Base-by-base conservation (phyloP, 495 filamentous ascomycete species). In the Collariella sp. region DNA sequence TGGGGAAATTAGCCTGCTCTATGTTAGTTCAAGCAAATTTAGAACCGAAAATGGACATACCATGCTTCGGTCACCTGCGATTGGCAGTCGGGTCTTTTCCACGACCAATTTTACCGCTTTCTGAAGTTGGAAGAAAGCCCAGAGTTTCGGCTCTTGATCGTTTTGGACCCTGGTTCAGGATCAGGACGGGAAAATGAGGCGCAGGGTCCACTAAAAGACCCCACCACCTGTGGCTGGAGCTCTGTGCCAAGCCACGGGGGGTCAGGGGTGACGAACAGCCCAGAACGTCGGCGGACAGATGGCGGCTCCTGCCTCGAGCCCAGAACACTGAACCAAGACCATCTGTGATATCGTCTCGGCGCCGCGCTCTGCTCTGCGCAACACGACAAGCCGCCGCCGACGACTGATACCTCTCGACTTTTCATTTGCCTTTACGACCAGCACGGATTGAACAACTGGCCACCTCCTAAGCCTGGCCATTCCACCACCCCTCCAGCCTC, bases 1-100 rank as follows among this genome's bases (percentile, higher is more conserved):
- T 98, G 39, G 93, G 93, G 46, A 98, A 84, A 70, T 86, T 93
- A 57, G 85, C 87, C 89, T 87, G 57, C 11, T 24, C 9, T 12
- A 26, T 40, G 18, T 44, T 39, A 46, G 18, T 6, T 36, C 24
- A 13, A 5, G 38, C 6, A 12, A 11, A 11, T 2, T 4, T 36
- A 41, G 11, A 19, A 15, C 1, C n/a, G 6, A 52, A 9, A 31
- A 13, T 19, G 16, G 5, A 33, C 31, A 12, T 18, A 45, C 50
- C 41, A 45, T 52, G 19, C 13, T 39, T 18, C 5, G 7, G 22
- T 40, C 38, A n/a, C 38, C 38, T 19, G 13, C 38, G 38, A 40
- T 40, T 5, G 26, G 26, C 26, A 9, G 5, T 31, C 4, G 9
- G 26, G 9, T 31, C 26, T 4, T 31, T 9, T 31, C 26, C n/a